Evolutionary conservation across 495 filamentous ascomycete species (phyloP).

Genomic region (Penicillium malachiteum): DNA sequence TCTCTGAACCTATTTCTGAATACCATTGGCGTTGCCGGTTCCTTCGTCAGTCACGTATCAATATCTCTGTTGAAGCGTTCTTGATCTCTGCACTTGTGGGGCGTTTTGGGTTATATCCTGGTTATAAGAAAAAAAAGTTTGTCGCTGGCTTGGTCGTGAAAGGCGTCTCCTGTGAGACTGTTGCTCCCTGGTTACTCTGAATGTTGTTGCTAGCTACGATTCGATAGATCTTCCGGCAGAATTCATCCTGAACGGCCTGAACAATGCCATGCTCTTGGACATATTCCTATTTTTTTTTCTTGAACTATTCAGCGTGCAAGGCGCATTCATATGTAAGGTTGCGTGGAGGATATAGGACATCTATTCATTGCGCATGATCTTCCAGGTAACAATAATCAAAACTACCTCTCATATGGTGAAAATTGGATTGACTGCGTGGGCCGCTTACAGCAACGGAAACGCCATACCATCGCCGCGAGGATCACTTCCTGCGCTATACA

Average conservation of each 20-base stretch:
- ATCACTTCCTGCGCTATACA: slow-evolving; percentile 89
- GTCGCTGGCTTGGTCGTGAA: background rate
- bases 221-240: background rate
- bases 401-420: too few relatives aligned
- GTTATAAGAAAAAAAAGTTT: background rate
- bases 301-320: background rate
- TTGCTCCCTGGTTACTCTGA: background rate
- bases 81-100: slow-evolving; percentile 4
- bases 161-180: background rate
- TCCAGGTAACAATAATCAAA: too few relatives aligned
- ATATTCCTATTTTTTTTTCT: background rate
- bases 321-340: too few relatives aligned
- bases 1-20: background rate
- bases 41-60: slow-evolving; percentile 1
- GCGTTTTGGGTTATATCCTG: background rate
- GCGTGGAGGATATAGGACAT: too few relatives aligned
- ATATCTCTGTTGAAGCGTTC: slow-evolving; percentile 3
- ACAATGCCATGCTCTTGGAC: background rate
- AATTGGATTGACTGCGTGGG: too few relatives aligned
- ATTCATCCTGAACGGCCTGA: background rate
- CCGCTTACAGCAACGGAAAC: slow-evolving; percentile 48
- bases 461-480: slow-evolving; percentile 83
- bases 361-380: too few relatives aligned
- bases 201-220: background rate
- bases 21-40: slow-evolving; percentile 5